Conservation (phyloP, 306 rosid genomes). For the Medicago lupulina region DNA sequence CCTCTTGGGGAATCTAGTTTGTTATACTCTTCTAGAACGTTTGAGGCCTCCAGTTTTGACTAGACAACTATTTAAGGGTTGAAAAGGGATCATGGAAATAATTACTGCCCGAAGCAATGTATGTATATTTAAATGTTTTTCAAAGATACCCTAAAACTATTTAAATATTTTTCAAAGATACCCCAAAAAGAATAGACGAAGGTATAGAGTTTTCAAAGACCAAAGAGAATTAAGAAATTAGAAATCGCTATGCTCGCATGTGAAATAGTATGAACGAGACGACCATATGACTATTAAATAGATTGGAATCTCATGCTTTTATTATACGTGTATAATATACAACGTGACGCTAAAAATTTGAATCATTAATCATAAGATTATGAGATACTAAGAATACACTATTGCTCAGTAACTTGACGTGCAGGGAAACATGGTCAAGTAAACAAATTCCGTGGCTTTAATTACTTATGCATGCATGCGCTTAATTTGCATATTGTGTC, state of each 20-base stretch:
- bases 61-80: background rate
- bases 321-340: background rate
- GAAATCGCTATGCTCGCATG: conserved; percentile 47
- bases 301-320: conserved; percentile 58
- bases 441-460: conserved; percentile 23
- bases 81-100: conserved; percentile 15
- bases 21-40: conserved; percentile 29
- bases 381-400: background rate
- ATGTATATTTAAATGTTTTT: conserved; percentile 5
- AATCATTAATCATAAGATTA: background rate
- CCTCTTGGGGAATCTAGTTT: conserved; percentile 3
- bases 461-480: conserved; percentile 6
- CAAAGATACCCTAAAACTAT: conserved; percentile 21
- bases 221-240: conserved; percentile 37
- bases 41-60: conserved; percentile 48
- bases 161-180: conserved; percentile 23
- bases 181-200: conserved; percentile 37
- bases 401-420: conserved; percentile 44
- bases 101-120: conserved; percentile 7
- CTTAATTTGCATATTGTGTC: background rate
- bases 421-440: conserved; percentile 52
- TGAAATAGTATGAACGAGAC: conserved; percentile 48
- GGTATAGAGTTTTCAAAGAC: conserved; percentile 26
- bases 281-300: conserved; percentile 34
- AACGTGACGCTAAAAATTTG: conserved; percentile 38